Evolutionary conservation across 2,329 filamentous ascomycete species (phyloP).

Genomic region (Curvularia eragrostidis): DNA sequence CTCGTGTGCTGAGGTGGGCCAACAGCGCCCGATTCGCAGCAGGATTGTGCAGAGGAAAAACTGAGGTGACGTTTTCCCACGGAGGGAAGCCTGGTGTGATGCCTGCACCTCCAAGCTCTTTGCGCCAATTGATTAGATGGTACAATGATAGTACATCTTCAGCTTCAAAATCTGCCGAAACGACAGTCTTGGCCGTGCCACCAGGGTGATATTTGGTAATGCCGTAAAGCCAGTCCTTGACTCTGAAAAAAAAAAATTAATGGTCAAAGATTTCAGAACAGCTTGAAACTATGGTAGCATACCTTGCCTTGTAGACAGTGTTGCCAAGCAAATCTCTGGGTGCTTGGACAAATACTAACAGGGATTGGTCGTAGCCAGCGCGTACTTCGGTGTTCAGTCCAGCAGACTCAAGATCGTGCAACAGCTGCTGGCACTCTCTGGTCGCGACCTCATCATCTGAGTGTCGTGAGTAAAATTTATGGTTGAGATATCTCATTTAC

Average conservation of each 20-base stretch:
- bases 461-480: constrained; percentile 4
- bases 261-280: neutral
- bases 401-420: constrained; percentile 34
- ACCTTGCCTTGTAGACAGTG: constrained; percentile 43
- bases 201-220: constrained; percentile 70
- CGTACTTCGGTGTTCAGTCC: constrained; percentile 45
- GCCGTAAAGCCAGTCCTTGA: constrained; percentile 86
- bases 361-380: constrained; percentile 38
- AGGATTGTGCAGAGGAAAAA: constrained; percentile 83
- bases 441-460: constrained; percentile 30
- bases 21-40: constrained; percentile 78
- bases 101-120: constrained; percentile 78
- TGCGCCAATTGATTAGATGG: constrained; percentile 75
- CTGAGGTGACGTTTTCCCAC: constrained; percentile 74
- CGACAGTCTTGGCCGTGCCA: constrained; percentile 35
- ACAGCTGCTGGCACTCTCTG: constrained; percentile 29
- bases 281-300: neutral
- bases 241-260: constrained; percentile 52
- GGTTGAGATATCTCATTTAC: constrained; percentile 1
- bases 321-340: constrained; percentile 41
- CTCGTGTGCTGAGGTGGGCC: constrained; percentile 75
- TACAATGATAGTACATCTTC: constrained; percentile 80
- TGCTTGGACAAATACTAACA: constrained; percentile 42
- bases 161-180: constrained; percentile 75
- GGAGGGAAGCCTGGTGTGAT: constrained; percentile 72